Percentiles rank a stretch among this genome's conserved stretches.
These are phyloP conservation scores for Trichoderma koningiopsis DNA, from an alignment of 2,329 filamentous ascomycete genomes.

Conservation along the genomic window DNA sequence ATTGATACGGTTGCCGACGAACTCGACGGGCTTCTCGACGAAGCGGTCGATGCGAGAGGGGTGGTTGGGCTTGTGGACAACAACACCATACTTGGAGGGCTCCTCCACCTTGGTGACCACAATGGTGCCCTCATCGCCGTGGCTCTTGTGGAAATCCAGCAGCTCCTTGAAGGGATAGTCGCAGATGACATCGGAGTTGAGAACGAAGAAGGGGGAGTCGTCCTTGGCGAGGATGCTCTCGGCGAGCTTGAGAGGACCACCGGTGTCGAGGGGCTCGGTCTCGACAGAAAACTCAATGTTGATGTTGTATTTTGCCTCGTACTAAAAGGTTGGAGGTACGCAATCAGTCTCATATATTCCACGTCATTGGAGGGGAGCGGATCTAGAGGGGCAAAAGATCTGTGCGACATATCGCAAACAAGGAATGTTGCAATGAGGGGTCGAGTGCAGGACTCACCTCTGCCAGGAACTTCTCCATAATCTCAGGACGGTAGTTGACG, in stretches of 20 bases:
- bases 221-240: slow-evolving; percentile 92
- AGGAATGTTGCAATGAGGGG: not conserved
- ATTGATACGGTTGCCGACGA: slow-evolving; percentile 98
- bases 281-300: slow-evolving; percentile 98
- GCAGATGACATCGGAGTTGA: slow-evolving; percentile 98
- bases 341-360: slow-evolving; percentile 17
- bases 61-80: slow-evolving; percentile 95
- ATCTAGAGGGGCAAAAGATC: not conserved
- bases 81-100: slow-evolving; percentile 97
- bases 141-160: slow-evolving; percentile 85
- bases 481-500: slow-evolving; percentile 97
- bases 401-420: slow-evolving; percentile 14
- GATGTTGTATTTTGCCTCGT: slow-evolving; percentile 89
- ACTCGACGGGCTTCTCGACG: slow-evolving; percentile 98
- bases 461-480: slow-evolving; percentile 92
- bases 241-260: slow-evolving; percentile 91
- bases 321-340: slow-evolving; percentile 51
- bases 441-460: slow-evolving; percentile 59
- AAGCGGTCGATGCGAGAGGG: slow-evolving; percentile 94
- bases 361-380: slow-evolving; percentile 7
- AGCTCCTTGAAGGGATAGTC: slow-evolving; percentile 94
- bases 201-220: slow-evolving; percentile 92
- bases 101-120: slow-evolving; percentile 99
- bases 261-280: slow-evolving; percentile 90
- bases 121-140: slow-evolving; percentile 96